Conservation (phyloP, 495 filamentous ascomycete genomes). For the Penicillium desertorum region DNA sequence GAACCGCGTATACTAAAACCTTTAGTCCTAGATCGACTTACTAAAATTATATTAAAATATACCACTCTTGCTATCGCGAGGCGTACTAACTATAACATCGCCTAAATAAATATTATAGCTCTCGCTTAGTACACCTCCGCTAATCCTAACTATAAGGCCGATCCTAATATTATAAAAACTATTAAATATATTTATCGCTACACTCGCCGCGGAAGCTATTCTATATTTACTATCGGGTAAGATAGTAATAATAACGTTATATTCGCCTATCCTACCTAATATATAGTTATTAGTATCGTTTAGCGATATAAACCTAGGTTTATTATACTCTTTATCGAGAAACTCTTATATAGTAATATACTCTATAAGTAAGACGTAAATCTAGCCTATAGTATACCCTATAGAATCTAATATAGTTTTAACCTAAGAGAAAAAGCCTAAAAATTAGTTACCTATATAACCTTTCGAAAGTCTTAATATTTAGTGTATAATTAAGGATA, state of each 20-base stretch:
- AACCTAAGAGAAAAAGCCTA: too few species aligned
- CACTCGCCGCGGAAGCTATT: slow-evolving; percentile 9
- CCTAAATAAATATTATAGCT: slow-evolving; percentile 35
- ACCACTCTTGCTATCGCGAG: slow-evolving; percentile 23
- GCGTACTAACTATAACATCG: slow-evolving; percentile 42
- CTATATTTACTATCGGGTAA: slow-evolving; percentile 3
- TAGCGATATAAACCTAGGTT: slow-evolving; percentile 1
- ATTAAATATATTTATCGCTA: slow-evolving; percentile 29
- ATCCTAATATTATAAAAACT: slow-evolving; percentile 37
- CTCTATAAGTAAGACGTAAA: slow-evolving; percentile 44
- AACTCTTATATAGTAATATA: slow-evolving; percentile 36
- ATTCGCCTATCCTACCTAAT: slow-evolving; percentile 34
- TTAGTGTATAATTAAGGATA: too few species aligned
- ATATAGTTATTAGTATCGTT: slow-evolving; percentile 36
- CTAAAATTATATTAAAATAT: slow-evolving; percentile 46
- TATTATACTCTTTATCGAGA: slow-evolving; percentile 37
- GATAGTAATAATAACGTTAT: slow-evolving; percentile 12
- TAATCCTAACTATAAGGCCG: slow-evolving; percentile 34
- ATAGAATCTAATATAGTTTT: not conserved
- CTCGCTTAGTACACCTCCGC: slow-evolving; percentile 24
- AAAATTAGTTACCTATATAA: too few species aligned
- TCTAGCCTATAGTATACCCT: slow-evolving; percentile 48
- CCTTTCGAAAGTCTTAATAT: too few species aligned
- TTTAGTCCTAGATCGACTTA: slow-evolving; percentile 19
- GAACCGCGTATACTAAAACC: slow-evolving; percentile 27